A percentile compares a stretch with the other conserved stretches of the same genome.
phyloP scores from a whole-genome alignment of 805 yeast species.

The Pichia insulana region DNA sequence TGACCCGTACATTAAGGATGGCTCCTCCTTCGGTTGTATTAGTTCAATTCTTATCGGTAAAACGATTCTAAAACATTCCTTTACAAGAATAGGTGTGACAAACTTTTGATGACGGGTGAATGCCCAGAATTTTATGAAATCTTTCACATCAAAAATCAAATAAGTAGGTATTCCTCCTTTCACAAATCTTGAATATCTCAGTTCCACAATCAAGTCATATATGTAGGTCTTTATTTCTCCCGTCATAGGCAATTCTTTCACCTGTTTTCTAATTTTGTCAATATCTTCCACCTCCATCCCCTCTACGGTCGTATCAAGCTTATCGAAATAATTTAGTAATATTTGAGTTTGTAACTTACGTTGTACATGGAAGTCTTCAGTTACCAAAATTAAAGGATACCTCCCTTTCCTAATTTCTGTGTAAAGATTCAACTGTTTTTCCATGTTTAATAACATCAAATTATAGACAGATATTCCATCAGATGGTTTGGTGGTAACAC shows the following conservation, averaged over 20 bases:
- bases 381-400: constrained; percentile 5
- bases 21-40: constrained; percentile 36
- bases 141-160: constrained; percentile 34
- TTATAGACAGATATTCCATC: constrained; percentile 2
- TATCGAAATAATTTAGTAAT: constrained; percentile 3
- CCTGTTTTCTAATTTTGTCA: neutral
- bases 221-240: constrained; percentile 47
- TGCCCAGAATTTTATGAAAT: constrained; percentile 33
- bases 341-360: constrained; percentile 1
- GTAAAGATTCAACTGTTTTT: neutral
- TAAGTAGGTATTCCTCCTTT: constrained; percentile 43
- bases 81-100: constrained; percentile 47
- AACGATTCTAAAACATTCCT: constrained; percentile 38
- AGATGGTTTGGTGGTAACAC: neutral
- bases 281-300: neutral
- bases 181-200: constrained; percentile 48
- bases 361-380: neutral
- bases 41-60: constrained; percentile 39
- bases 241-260: constrained; percentile 22
- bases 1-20: constrained; percentile 48
- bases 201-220: constrained; percentile 45
- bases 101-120: constrained; percentile 32
- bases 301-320: neutral
- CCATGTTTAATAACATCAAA: neutral
- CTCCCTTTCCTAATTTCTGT: constrained; percentile 1